A percentile compares a stretch with the other conserved stretches of the same genome.
phyloP scores from a whole-genome alignment of 208 protist species.

The Leishmania mexicana region DNA sequence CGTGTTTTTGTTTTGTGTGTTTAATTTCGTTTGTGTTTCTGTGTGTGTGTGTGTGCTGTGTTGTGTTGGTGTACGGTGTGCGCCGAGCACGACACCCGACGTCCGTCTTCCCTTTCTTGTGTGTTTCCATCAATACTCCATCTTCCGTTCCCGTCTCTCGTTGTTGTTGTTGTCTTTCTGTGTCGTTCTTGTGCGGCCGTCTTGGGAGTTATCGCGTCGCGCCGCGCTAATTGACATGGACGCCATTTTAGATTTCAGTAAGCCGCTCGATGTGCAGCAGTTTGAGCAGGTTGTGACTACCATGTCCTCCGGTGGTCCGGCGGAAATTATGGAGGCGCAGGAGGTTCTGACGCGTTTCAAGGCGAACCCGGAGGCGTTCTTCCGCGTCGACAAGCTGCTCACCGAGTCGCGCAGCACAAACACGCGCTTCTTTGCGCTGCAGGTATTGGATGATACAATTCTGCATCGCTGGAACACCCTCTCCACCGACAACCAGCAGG shows the following conservation, averaged over 20 bases:
- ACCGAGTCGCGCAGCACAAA: constrained; percentile 57
- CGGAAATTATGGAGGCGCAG: constrained; percentile 79
- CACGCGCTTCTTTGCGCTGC: constrained; percentile 93
- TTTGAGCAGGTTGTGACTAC: constrained; percentile 71
- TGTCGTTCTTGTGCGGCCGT: not conserved
- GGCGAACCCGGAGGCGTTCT: constrained; percentile 92
- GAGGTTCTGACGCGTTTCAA: constrained; percentile 92
- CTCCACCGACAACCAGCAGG: constrained; percentile 86
- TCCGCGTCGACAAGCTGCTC: constrained; percentile 91
- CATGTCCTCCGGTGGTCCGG: constrained; percentile 54
- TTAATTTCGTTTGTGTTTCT: not conserved
- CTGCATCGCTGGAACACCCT: constrained; percentile 96
- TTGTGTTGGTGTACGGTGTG: not conserved
- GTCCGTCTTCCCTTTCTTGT: not conserved
- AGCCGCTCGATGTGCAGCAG: constrained; percentile 67
- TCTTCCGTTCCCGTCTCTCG: not conserved
- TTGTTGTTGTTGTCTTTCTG: not conserved
- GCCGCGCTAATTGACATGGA: constrained; percentile 45
- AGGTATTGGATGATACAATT: constrained; percentile 95
- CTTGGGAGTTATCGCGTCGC: not conserved
- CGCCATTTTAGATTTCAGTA: constrained; percentile 65
- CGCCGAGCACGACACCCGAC: not conserved
- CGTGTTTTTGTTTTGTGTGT: not conserved
- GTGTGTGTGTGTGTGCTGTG: not conserved
- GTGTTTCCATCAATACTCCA: no score